Conservation (phyloP, 176 grass and related monocot genomes). For the Saccharum spontaneum region DNA sequence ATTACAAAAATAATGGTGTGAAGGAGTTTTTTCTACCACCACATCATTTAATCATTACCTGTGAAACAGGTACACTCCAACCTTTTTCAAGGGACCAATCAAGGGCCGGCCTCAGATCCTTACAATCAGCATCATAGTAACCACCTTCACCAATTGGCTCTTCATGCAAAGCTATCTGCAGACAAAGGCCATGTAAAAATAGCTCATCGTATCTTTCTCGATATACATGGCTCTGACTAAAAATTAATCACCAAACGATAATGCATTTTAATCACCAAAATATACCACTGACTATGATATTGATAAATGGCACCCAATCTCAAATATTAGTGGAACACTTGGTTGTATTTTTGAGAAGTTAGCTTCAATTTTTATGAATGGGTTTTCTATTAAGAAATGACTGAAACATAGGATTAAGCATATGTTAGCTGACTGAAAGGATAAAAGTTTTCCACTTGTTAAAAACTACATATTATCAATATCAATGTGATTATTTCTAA, state of each 20-base stretch:
- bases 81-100: constrained; percentile 54
- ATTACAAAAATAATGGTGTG: not conserved
- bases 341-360: not conserved
- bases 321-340: not conserved
- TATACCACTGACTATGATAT: too few species aligned
- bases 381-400: constrained; percentile 8
- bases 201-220: not conserved
- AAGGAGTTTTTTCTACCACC: not conserved
- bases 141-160: constrained; percentile 49
- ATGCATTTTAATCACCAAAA: not conserved
- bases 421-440: not conserved
- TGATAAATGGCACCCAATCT: not conserved
- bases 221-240: not conserved
- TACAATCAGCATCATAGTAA: constrained; percentile 16
- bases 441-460: not conserved
- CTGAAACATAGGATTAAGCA: not conserved
- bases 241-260: constrained; percentile 11
- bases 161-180: constrained; percentile 44
- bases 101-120: constrained; percentile 49
- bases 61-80: constrained; percentile 48
- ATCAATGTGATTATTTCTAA: not conserved
- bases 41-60: constrained; percentile 24
- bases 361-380: not conserved
- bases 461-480: not conserved
- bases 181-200: constrained; percentile 19